These are phyloP conservation scores for Echites panduratus DNA, from an alignment of 257 asterid genomes.

Conservation along the genomic window DNA sequence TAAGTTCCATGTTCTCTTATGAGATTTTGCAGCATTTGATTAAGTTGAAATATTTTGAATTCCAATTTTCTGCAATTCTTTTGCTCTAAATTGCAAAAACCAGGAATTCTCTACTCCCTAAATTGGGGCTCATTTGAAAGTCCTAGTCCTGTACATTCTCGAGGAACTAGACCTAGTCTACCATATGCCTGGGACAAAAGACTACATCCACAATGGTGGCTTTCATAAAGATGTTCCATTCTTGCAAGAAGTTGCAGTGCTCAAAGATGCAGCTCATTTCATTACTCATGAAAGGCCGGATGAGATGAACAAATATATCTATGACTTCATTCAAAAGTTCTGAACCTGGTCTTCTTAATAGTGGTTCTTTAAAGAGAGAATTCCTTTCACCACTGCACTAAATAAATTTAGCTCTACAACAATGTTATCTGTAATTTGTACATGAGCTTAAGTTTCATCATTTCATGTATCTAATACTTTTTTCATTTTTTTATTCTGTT, in stretches of 20 bases:
- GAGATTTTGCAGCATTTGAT: not conserved
- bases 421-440: not conserved
- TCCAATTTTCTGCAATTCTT: not conserved
- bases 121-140: conserved; percentile 50
- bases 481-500: not conserved
- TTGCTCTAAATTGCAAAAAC: conserved; percentile 30
- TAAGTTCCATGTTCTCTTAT: conserved; percentile 10
- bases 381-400: not conserved
- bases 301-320: conserved; percentile 54
- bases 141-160: conserved; percentile 48
- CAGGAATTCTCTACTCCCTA: conserved; percentile 70
- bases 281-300: conserved; percentile 60
- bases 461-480: not conserved
- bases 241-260: conserved; percentile 49
- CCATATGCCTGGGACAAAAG: conserved; percentile 47
- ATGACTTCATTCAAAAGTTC: conserved; percentile 50
- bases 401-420: not conserved
- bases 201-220: conserved; percentile 54
- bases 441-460: not conserved
- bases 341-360: conserved; percentile 1
- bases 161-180: conserved; percentile 58
- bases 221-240: conserved; percentile 50
- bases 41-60: not conserved
- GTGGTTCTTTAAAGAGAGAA: not conserved
- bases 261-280: conserved; percentile 71